Conservation (phyloP, 2,329 filamentous ascomycete genomes). For the Fusarium miscanthi region DNA sequence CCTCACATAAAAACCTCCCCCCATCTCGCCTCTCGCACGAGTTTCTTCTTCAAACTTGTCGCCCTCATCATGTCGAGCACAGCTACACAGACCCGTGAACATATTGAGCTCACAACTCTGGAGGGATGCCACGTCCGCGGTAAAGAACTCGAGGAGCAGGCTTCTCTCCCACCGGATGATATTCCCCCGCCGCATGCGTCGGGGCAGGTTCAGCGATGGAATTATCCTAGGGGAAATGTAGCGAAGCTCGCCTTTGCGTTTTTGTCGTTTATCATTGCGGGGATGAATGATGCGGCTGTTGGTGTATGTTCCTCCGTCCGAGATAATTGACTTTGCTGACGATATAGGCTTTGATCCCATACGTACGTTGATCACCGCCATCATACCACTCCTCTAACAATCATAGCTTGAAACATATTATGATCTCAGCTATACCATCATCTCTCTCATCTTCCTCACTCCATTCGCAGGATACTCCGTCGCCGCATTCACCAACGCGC, state of each 20-base stretch:
- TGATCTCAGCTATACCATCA: slow-evolving; percentile 66
- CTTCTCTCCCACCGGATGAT: slow-evolving; percentile 1
- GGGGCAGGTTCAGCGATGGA: slow-evolving; percentile 50
- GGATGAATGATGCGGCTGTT: slow-evolving; percentile 71
- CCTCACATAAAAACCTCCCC: neutral
- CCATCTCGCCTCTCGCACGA: too few species aligned
- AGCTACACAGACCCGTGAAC: slow-evolving; percentile 16
- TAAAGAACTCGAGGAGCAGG: slow-evolving; percentile 20
- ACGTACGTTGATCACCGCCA: neutral
- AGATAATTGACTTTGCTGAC: neutral
- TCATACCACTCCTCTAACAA: neutral
- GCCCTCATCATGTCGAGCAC: slow-evolving; percentile 19
- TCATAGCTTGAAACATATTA: slow-evolving; percentile 70
- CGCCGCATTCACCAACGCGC: slow-evolving; percentile 70
- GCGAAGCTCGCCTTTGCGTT: slow-evolving; percentile 58
- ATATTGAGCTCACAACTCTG: slow-evolving; percentile 17
- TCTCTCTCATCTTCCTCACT: slow-evolving; percentile 72
- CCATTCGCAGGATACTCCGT: slow-evolving; percentile 72
- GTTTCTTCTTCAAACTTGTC: too few species aligned
- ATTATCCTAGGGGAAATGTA: slow-evolving; percentile 50
- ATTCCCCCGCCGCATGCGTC: slow-evolving; percentile 45
- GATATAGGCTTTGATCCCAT: slow-evolving; percentile 41
- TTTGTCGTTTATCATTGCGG: slow-evolving; percentile 68
- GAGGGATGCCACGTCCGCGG: neutral
- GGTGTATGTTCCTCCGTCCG: slow-evolving; percentile 55